Percentiles rank a stretch among this genome's conserved stretches.
These are phyloP conservation scores for Edaphochlamys debaryana DNA, from an alignment of 139 green algal genomes.

Conservation along the genomic window DNA sequence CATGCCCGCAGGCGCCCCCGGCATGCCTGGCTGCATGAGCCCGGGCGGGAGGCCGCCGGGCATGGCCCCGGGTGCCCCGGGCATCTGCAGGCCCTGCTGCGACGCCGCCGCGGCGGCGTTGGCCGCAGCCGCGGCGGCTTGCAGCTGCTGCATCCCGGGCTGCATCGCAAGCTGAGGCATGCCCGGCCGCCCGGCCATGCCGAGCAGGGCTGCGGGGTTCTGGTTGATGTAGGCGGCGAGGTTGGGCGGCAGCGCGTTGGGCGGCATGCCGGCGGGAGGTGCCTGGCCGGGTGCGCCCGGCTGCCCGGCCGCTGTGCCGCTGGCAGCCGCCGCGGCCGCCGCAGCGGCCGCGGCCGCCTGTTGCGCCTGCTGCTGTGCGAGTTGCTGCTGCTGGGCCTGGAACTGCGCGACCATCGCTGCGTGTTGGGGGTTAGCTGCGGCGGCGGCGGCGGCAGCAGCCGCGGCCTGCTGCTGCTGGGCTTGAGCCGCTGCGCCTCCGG, in stretches of 20 bases:
- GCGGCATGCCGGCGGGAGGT: not conserved
- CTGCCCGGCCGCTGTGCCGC: constrained; percentile 5
- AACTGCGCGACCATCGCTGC: constrained; percentile 15
- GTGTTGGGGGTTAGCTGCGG: constrained; percentile 26
- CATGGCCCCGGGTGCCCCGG: too few relatives aligned
- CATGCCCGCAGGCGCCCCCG: not conserved
- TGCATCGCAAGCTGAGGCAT: constrained; percentile 35
- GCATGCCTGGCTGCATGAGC: not conserved
- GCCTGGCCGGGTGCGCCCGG: not conserved
- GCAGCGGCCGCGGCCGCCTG: not conserved
- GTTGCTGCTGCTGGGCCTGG: constrained; percentile 17
- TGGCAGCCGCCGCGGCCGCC: too few relatives aligned
- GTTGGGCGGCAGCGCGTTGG: constrained; percentile 5
- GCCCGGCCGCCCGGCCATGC: constrained; percentile 22
- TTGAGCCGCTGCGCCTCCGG: not conserved
- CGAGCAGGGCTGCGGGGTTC: constrained; percentile 3
- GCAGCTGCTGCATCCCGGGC: constrained; percentile 17
- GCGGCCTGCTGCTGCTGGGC: constrained; percentile 16
- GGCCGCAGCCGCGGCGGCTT: constrained; percentile 20
- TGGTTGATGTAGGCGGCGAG: constrained; percentile 12
- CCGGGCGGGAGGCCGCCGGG: not conserved
- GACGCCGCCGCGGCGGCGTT: not conserved
- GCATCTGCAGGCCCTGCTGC: not conserved
- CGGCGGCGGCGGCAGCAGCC: constrained; percentile 2
- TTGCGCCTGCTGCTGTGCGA: not conserved